phyloP scores from a whole-genome alignment of 768 basidiomycete species.

The Trametes cingulata region DNA sequence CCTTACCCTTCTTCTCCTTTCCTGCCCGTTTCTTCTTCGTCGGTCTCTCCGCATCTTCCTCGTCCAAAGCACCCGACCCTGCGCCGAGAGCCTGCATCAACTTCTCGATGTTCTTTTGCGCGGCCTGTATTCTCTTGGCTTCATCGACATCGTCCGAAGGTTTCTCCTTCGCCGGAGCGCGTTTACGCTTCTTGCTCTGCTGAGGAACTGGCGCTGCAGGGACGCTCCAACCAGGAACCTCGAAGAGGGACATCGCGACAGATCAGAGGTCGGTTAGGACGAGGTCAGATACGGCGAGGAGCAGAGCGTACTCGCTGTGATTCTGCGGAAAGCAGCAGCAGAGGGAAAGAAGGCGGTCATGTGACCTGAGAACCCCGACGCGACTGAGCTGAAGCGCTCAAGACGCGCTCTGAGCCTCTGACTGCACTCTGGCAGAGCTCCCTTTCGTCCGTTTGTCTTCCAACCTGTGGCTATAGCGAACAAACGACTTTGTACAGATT shows the following conservation, averaged over 20 bases:
- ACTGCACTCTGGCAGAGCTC: not conserved
- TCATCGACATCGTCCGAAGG: slow-evolving; percentile 20
- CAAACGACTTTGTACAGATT: too few species aligned
- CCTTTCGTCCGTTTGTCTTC: too few species aligned
- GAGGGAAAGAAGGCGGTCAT: not conserved
- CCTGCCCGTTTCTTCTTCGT: slow-evolving; percentile 21
- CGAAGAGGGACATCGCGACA: slow-evolving; percentile 36
- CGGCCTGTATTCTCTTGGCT: slow-evolving; percentile 26
- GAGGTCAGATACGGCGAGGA: too few species aligned
- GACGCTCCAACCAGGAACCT: slow-evolving; percentile 39
- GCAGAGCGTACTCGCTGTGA: not conserved
- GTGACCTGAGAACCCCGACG: not conserved
- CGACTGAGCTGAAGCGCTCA: not conserved
- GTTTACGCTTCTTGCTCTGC: slow-evolving; percentile 33
- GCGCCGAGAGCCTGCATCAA: slow-evolving; percentile 33
- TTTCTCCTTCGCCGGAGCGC: slow-evolving; percentile 10
- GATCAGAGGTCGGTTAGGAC: too few species aligned
- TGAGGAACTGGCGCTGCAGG: slow-evolving; percentile 24
- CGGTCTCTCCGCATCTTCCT: slow-evolving; percentile 1
- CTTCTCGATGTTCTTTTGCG: slow-evolving; percentile 37
- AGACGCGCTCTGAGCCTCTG: not conserved
- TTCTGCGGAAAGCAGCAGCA: not conserved
- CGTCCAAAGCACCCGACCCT: slow-evolving; percentile 15
- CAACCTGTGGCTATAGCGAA: too few species aligned
- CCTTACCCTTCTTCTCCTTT: slow-evolving; percentile 15